Conservation (phyloP, 2,329 filamentous ascomycete species). For the Magnaporthiopsis rhizophila region DNA sequence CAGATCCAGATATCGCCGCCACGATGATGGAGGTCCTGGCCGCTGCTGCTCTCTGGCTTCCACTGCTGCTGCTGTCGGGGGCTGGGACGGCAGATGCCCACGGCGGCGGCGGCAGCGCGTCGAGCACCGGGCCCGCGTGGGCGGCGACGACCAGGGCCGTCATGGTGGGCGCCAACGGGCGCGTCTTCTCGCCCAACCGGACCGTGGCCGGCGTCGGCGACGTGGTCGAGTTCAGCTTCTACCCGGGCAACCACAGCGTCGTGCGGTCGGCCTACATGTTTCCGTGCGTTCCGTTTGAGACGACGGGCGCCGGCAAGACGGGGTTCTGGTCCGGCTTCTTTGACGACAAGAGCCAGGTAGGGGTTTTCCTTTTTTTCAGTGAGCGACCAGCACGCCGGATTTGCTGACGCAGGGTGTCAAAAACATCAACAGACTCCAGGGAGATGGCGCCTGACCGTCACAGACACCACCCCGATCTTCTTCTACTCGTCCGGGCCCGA, state of each 20-base stretch:
- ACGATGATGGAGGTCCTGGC: too few species aligned
- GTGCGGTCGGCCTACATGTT: slow-evolving; percentile 37
- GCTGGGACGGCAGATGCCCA: too few species aligned
- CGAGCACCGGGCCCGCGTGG: not conserved
- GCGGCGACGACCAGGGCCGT: slow-evolving; percentile 23
- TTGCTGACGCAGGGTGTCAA: not conserved
- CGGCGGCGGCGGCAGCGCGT: too few species aligned
- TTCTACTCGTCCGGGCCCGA: slow-evolving; percentile 35
- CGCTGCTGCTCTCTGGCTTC: too few species aligned
- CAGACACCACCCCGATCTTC: slow-evolving; percentile 32
- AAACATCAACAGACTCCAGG: slow-evolving; percentile 15
- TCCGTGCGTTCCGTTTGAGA: slow-evolving; percentile 34
- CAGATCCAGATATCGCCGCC: too few species aligned
- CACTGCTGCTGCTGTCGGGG: too few species aligned
- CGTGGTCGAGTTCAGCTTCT: slow-evolving; percentile 44
- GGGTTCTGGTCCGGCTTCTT: slow-evolving; percentile 8
- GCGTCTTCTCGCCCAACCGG: slow-evolving; percentile 35
- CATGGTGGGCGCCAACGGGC: slow-evolving; percentile 30
- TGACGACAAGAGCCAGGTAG: slow-evolving; percentile 6
- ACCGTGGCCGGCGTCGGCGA: slow-evolving; percentile 35
- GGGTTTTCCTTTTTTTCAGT: too few species aligned
- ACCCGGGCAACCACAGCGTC: slow-evolving; percentile 41
- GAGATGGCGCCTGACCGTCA: slow-evolving; percentile 34
- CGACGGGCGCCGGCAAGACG: slow-evolving; percentile 1
- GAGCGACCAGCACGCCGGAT: too few species aligned